Evolutionary conservation across 305 asterid genomes (phyloP).

Genomic region (Withania somnifera): DNA sequence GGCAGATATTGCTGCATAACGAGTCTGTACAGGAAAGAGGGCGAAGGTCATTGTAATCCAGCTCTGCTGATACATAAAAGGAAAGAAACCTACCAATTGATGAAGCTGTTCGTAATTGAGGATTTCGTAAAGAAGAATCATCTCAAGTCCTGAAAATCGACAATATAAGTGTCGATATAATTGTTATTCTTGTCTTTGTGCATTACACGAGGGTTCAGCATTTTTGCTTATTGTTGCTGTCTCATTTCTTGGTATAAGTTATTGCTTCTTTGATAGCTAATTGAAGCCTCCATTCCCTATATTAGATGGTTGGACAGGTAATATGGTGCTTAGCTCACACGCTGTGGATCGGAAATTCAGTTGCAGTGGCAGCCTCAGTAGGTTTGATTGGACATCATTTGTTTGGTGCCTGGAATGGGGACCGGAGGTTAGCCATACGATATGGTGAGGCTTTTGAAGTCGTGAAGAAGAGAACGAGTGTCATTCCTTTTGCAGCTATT

Average conservation of each 20-base stretch:
- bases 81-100: background rate
- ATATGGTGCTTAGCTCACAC: conserved; percentile 95
- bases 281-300: background rate
- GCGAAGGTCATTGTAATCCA: background rate
- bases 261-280: background rate
- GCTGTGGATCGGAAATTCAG: conserved; percentile 91
- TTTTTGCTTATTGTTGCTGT: background rate
- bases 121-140: background rate
- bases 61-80: background rate
- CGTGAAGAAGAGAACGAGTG: conserved; percentile 69
- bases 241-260: background rate
- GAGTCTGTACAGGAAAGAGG: background rate
- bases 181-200: background rate
- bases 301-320: conserved; percentile 90
- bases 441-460: conserved; percentile 77
- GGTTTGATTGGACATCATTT: conserved; percentile 92
- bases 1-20: background rate
- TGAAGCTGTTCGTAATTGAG: background rate
- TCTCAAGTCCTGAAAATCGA: background rate
- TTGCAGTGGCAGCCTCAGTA: conserved; percentile 69
- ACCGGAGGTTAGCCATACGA: conserved; percentile 64
- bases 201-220: background rate
- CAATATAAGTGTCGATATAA: background rate
- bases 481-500: conserved; percentile 80
- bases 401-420: conserved; percentile 97